phyloP scores from a whole-genome alignment of 176 grass and related monocot genomes.

The Poa pratensis region DNA sequence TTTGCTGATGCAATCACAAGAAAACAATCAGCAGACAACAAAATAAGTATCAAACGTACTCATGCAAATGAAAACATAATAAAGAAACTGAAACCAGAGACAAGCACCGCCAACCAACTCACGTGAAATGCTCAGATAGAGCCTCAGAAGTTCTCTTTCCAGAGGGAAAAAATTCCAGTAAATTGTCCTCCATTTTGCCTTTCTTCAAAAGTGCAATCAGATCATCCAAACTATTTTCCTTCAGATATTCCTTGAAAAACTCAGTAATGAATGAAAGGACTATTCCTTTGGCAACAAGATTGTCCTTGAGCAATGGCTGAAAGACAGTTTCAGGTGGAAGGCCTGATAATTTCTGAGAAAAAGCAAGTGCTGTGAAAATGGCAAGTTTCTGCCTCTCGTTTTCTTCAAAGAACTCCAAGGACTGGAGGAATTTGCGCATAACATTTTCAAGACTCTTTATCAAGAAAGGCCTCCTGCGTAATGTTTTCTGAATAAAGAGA shows the following conservation, averaged over 20 bases:
- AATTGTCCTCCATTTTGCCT: slow-evolving; percentile 96
- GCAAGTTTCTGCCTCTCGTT: slow-evolving; percentile 93
- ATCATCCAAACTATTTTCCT: slow-evolving; percentile 94
- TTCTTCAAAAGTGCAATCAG: slow-evolving; percentile 91
- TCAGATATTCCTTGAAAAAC: slow-evolving; percentile 91
- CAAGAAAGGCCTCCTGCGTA: slow-evolving; percentile 85
- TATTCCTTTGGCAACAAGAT: slow-evolving; percentile 96
- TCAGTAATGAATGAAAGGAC: slow-evolving; percentile 91
- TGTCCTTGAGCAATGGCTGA: slow-evolving; percentile 93
- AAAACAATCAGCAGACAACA: slow-evolving; percentile 9
- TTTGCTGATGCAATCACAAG: slow-evolving; percentile 62
- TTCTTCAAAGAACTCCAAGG: slow-evolving; percentile 93
- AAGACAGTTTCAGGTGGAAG: slow-evolving; percentile 94
- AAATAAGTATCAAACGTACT: neutral
- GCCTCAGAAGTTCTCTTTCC: slow-evolving; percentile 68
- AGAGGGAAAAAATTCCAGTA: slow-evolving; percentile 91
- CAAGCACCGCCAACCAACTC: slow-evolving; percentile 35
- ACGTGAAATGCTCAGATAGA: slow-evolving; percentile 90
- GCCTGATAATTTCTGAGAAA: slow-evolving; percentile 96
- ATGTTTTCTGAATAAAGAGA: slow-evolving; percentile 91
- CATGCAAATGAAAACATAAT: neutral
- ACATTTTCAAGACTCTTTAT: slow-evolving; percentile 99
- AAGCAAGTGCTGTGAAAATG: slow-evolving; percentile 91
- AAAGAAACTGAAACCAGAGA: slow-evolving; percentile 31
- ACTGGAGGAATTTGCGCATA: slow-evolving; percentile 90